These are phyloP conservation scores for Leucoagaricus sp. DNA, from an alignment of 1,284 basidiomycete genomes.

Conservation along the genomic window DNA sequence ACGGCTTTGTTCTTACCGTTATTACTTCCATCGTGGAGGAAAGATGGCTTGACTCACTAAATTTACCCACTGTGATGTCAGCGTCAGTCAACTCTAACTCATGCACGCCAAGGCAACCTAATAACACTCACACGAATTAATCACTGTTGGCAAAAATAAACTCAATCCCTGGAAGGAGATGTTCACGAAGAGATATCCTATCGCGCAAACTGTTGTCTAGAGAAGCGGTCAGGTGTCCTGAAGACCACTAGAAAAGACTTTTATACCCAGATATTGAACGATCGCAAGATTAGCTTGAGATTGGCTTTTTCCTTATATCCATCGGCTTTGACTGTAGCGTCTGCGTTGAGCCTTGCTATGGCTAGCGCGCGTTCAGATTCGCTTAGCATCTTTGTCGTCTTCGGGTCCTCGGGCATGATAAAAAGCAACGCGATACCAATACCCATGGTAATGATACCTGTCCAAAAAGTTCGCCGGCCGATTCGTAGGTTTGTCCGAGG, in stretches of 20 bases:
- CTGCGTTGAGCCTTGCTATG: slow-evolving; percentile 39
- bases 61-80: slow-evolving; percentile 22
- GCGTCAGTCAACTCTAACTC: not conserved
- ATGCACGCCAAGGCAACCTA: not conserved
- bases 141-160: slow-evolving; percentile 43
- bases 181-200: slow-evolving; percentile 36
- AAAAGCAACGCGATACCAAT: slow-evolving; percentile 36
- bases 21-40: not conserved
- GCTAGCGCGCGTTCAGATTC: slow-evolving; percentile 36
- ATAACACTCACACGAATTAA: slow-evolving; percentile 34
- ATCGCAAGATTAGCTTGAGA: slow-evolving; percentile 30
- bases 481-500: not conserved
- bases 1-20: slow-evolving; percentile 27
- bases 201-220: slow-evolving; percentile 33
- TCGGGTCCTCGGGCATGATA: slow-evolving; percentile 39
- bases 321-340: slow-evolving; percentile 32
- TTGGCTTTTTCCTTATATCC: slow-evolving; percentile 37
- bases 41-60: slow-evolving; percentile 24
- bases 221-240: not conserved
- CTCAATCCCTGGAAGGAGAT: slow-evolving; percentile 45
- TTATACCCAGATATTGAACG: slow-evolving; percentile 40
- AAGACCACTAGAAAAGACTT: slow-evolving; percentile 6
- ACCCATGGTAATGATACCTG: slow-evolving; percentile 40
- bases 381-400: slow-evolving; percentile 35
- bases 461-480: not conserved